These are phyloP conservation scores for Chaetoscypha palmicola DNA, from an alignment of 2,329 filamentous ascomycete species.

Conservation along the genomic window DNA sequence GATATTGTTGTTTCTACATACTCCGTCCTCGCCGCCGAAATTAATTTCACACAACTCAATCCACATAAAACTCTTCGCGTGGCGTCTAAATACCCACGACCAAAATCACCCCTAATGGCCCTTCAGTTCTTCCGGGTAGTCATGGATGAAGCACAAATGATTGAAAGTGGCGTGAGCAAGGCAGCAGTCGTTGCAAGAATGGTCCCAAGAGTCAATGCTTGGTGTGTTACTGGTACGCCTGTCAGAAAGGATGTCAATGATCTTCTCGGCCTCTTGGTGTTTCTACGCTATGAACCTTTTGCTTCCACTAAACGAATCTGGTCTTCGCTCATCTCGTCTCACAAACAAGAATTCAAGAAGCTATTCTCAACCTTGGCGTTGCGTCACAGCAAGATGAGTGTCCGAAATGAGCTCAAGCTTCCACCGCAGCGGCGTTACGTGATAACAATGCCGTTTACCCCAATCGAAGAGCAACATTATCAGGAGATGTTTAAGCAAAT, in stretches of 20 bases:
- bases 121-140: conserved; percentile 67
- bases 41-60: conserved; percentile 66
- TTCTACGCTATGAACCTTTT: conserved; percentile 74
- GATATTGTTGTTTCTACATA: conserved; percentile 61
- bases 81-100: conserved; percentile 56
- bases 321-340: conserved; percentile 54
- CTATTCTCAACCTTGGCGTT: conserved; percentile 69
- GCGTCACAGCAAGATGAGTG: conserved; percentile 76
- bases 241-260: conserved; percentile 74
- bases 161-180: conserved; percentile 80
- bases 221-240: conserved; percentile 89
- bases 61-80: conserved; percentile 61
- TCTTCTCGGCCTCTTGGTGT: conserved; percentile 71
- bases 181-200: conserved; percentile 73
- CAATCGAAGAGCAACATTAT: conserved; percentile 88
- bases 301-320: conserved; percentile 58
- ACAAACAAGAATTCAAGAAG: conserved; percentile 57
- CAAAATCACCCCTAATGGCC: conserved; percentile 69
- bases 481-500: conserved; percentile 68
- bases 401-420: conserved; percentile 70
- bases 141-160: conserved; percentile 80
- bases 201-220: conserved; percentile 77
- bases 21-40: conserved; percentile 66
- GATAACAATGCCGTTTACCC: conserved; percentile 83
- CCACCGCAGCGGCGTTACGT: conserved; percentile 81